Evolutionary conservation across 129 eudicot genomes (phyloP).

Genomic region (Chrysanthemum seticuspe): DNA sequence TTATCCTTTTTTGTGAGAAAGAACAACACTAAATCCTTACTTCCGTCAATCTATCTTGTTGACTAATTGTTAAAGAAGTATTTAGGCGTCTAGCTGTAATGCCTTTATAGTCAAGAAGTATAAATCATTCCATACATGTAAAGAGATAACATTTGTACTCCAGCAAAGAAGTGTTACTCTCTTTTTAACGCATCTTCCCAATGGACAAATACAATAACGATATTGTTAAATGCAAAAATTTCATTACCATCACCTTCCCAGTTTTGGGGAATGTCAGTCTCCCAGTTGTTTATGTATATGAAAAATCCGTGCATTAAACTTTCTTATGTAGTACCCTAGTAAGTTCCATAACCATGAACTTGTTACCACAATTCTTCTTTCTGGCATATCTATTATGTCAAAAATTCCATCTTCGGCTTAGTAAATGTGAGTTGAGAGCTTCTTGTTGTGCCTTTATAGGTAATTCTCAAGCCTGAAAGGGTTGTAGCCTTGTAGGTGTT

Average conservation of each 20-base stretch:
- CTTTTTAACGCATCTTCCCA: too few relatives aligned
- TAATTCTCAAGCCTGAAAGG: conserved; percentile 1
- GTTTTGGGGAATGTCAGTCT: background rate
- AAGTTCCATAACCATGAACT: background rate
- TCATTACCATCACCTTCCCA: background rate
- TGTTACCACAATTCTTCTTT: conserved; percentile 3
- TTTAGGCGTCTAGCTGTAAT: too few relatives aligned
- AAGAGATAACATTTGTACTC: too few relatives aligned
- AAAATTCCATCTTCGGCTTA: background rate
- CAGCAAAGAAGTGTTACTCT: too few relatives aligned
- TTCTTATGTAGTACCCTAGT: background rate
- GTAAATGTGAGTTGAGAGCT: conserved; percentile 9
- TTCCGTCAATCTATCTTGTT: too few relatives aligned
- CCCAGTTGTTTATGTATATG: background rate
- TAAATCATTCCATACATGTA: too few relatives aligned
- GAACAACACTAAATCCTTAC: too few relatives aligned
- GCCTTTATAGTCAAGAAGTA: too few relatives aligned
- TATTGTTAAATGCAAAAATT: background rate
- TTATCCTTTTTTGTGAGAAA: background rate
- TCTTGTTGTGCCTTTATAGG: conserved; percentile 13
- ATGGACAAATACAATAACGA: background rate
- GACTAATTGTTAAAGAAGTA: too few relatives aligned
- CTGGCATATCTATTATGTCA: conserved; percentile 3
- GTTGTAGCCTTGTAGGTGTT: background rate
- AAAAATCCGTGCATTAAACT: background rate